Evolutionary conservation across 257 asterid species (phyloP), one percentile per base, ranked within the genome.

Genomic region (Voacanga thouarsii): DNA sequence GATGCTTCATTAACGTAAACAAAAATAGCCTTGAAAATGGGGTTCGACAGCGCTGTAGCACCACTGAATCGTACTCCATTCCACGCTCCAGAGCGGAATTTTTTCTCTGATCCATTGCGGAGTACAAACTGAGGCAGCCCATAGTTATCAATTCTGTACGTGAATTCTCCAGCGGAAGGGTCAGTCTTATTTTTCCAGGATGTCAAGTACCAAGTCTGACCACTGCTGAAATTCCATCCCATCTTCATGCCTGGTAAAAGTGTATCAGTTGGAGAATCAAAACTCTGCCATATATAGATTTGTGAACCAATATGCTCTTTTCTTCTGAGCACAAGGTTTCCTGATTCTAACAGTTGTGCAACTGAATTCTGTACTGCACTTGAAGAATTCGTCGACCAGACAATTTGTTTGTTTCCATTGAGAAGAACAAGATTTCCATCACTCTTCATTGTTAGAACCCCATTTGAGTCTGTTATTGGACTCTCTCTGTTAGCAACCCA

Each of bases 401-500:
- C 59, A 37, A 83, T 53, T 9, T 53, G 23, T 3, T 77, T 66
- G 10, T 44, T 75, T 2, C 53, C 80, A 43, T 79, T 65, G 10
- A 71, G 12, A 33, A 83, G 53, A 7, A 65, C 67, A 30, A 77
- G 71, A 21, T 8, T 45, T 66, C 86, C 86, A 30, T 74, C 57
- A 39, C 21, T 67, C 43, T 39, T 71, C 60, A 83, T 59, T 43
- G 71, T 73, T 37, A 83, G 7, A 23, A 57, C 61, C 6, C 82
- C 84, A n/a, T 71, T 68, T 2, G 72, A 75, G 39, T 71, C 72
- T 39, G 26, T 14, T 41, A 77, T n/a, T 6, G 86, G 82, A 12
- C 18, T 64, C 74, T 76, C 76, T 39, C 83, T 72, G 33, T 80
- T 80, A 28, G 86, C 86, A 43, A 83, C 83, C 86, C 86, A 83